Conservation (phyloP, 495 filamentous ascomycete species). For the Acidiella bohemica region DNA sequence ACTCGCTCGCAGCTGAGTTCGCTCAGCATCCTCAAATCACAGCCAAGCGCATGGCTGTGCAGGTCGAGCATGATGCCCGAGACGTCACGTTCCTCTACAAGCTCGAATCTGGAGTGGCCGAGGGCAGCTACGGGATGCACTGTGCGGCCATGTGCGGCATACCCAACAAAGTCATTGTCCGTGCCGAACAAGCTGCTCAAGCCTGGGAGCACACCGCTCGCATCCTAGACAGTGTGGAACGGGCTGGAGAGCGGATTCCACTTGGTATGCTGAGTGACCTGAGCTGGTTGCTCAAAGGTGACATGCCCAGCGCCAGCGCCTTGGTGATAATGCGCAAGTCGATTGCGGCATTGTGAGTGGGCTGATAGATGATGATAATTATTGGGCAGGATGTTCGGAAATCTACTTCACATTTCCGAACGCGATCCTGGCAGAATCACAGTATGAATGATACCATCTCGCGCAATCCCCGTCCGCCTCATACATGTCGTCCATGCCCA, state of each 20-base stretch:
- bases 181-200: constrained; percentile 78
- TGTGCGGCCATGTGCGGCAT: constrained; percentile 98
- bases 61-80: constrained; percentile 73
- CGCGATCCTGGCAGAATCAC: no score
- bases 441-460: no score
- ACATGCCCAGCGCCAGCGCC: constrained; percentile 29
- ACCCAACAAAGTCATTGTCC: constrained; percentile 61
- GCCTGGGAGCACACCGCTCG: constrained; percentile 92
- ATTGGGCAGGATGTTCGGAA: no score
- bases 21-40: constrained; percentile 73
- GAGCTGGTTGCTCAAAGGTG: constrained; percentile 60
- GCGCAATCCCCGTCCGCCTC: no score
- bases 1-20: constrained; percentile 84
- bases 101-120: constrained; percentile 85
- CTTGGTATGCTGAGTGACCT: constrained; percentile 88
- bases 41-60: constrained; percentile 80
- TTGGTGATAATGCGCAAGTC: constrained; percentile 62
- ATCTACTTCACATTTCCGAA: no score
- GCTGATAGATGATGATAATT: no score
- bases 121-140: constrained; percentile 98
- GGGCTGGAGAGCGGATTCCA: constrained; percentile 63
- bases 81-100: constrained; percentile 92
- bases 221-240: constrained; percentile 76
- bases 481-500: no score
- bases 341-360: constrained; percentile 56